phyloP scores from a whole-genome alignment of 2,329 filamentous ascomycete species.

The Botrytis squamosa region DNA sequence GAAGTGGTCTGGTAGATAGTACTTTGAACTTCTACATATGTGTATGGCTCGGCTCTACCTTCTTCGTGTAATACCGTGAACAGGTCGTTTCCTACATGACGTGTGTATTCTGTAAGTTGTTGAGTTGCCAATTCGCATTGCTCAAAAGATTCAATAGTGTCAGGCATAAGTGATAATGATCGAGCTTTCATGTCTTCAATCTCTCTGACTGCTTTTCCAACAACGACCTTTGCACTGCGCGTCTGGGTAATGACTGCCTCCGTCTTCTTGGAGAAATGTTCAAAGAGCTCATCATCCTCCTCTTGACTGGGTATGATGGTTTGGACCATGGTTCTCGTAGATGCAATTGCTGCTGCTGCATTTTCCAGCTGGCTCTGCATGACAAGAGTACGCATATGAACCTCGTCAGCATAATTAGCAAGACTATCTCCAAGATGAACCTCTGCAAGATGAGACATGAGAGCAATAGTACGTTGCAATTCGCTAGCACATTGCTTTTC shows the following conservation, averaged over 20 bases:
- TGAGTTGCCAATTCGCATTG: slow-evolving; percentile 63
- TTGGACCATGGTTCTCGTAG: slow-evolving; percentile 65
- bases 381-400: slow-evolving; percentile 73
- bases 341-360: slow-evolving; percentile 64
- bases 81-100: slow-evolving; percentile 63
- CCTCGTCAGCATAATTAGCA: slow-evolving; percentile 72
- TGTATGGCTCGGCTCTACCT: slow-evolving; percentile 65
- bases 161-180: slow-evolving; percentile 69
- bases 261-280: slow-evolving; percentile 67
- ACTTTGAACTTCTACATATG: slow-evolving; percentile 63
- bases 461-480: slow-evolving; percentile 77
- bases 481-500: slow-evolving; percentile 79
- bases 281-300: slow-evolving; percentile 65
- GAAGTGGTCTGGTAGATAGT: slow-evolving; percentile 59
- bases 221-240: slow-evolving; percentile 79
- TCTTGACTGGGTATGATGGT: slow-evolving; percentile 55
- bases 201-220: slow-evolving; percentile 73
- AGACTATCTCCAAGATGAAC: slow-evolving; percentile 71
- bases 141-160: slow-evolving; percentile 68
- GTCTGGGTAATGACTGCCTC: slow-evolving; percentile 73
- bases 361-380: slow-evolving; percentile 82
- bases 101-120: slow-evolving; percentile 64
- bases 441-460: slow-evolving; percentile 83
- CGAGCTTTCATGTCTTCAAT: slow-evolving; percentile 75
- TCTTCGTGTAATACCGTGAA: slow-evolving; percentile 69